These are phyloP conservation scores for Colletotrichum gigasporum DNA, from an alignment of 2,329 filamentous ascomycete species.

Conservation along the genomic window DNA sequence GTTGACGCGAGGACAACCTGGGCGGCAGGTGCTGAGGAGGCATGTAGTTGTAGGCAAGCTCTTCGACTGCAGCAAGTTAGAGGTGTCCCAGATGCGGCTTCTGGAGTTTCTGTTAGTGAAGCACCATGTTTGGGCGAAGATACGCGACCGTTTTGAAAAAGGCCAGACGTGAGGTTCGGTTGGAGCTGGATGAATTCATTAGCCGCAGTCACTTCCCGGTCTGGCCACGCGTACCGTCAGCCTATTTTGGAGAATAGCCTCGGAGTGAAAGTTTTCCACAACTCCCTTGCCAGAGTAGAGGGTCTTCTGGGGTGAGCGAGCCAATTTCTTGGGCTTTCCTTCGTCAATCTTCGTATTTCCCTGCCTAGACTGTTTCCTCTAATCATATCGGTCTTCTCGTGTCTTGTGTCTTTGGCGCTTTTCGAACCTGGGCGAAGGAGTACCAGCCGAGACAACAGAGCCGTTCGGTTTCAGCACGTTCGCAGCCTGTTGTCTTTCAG, in stretches of 20 bases:
- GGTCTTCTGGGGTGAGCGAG: conserved; percentile 35
- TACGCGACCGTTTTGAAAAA: conserved; percentile 53
- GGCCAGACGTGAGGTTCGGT: conserved; percentile 47
- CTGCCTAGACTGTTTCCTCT: conserved; percentile 39
- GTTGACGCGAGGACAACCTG: not conserved
- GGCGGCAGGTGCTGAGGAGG: conserved; percentile 8
- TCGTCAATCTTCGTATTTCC: conserved; percentile 31
- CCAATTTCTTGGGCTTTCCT: conserved; percentile 32
- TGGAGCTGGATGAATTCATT: conserved; percentile 41
- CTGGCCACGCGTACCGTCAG: conserved; percentile 42
- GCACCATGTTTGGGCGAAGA: conserved; percentile 42
- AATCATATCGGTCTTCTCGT: conserved; percentile 63
- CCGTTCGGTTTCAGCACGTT: not conserved
- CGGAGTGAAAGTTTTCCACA: conserved; percentile 65
- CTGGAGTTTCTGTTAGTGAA: not conserved
- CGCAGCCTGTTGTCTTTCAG: not conserved
- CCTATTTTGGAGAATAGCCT: conserved; percentile 55
- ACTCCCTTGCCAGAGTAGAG: conserved; percentile 54
- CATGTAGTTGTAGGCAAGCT: conserved; percentile 33
- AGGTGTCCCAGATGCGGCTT: not conserved
- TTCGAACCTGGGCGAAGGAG: conserved; percentile 47
- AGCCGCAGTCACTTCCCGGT: conserved; percentile 7
- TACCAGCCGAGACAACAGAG: not conserved
- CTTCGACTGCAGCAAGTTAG: not conserved
- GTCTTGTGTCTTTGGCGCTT: conserved; percentile 65